A percentile compares a stretch with the other conserved stretches of the same genome.
phyloP scores from a whole-genome alignment of 805 yeast species.

The Spencermartinsiella europaea region DNA sequence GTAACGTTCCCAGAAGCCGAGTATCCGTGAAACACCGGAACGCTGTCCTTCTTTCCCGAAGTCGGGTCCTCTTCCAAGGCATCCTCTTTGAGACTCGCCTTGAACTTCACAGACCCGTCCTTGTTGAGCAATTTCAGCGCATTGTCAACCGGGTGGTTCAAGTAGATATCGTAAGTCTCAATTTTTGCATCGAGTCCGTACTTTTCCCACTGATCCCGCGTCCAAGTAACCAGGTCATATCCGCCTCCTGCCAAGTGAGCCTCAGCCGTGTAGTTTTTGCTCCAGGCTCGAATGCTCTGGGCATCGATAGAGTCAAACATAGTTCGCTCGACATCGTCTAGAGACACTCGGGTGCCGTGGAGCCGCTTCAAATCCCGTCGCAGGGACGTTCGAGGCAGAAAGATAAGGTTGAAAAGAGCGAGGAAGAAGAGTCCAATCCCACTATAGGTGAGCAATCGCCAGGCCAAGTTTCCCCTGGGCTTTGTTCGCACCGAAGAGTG shows the following conservation, averaged over 20 bases:
- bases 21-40: slow-evolving; percentile 74
- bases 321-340: slow-evolving; percentile 62
- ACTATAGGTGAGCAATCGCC: slow-evolving; percentile 12
- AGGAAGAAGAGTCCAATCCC: slow-evolving; percentile 46
- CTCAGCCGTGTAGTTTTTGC: slow-evolving; percentile 44
- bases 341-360: slow-evolving; percentile 61
- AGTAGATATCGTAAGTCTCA: slow-evolving; percentile 55
- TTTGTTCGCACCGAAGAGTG: neutral
- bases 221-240: slow-evolving; percentile 45
- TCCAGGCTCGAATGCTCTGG: slow-evolving; percentile 45
- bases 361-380: slow-evolving; percentile 74
- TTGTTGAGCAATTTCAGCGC: slow-evolving; percentile 40
- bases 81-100: slow-evolving; percentile 53
- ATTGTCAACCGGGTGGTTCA: slow-evolving; percentile 58
- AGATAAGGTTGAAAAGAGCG: slow-evolving; percentile 57
- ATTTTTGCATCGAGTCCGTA: slow-evolving; percentile 52
- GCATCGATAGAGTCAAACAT: slow-evolving; percentile 41
- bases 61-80: slow-evolving; percentile 49
- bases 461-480: neutral
- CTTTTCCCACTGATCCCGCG: slow-evolving; percentile 50
- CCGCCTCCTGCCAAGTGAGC: slow-evolving; percentile 52
- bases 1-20: slow-evolving; percentile 74
- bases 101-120: slow-evolving; percentile 36
- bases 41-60: slow-evolving; percentile 40
- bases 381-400: slow-evolving; percentile 79